Conservation (phyloP, 1,139 yeast genomes). For the Geotrichum aggregatum region DNA sequence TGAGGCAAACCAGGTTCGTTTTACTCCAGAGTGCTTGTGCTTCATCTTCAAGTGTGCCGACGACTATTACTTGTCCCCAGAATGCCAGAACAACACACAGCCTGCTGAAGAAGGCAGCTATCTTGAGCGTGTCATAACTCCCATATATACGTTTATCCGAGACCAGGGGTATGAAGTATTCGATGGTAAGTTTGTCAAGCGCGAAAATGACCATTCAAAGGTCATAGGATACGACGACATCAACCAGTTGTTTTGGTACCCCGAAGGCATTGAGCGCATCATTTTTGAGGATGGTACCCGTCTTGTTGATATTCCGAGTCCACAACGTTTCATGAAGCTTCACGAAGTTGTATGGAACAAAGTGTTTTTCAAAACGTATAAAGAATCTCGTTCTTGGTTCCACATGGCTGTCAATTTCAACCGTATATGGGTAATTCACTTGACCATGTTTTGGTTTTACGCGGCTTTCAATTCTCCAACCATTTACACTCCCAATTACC, state of each 20-base stretch:
- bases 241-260: slow-evolving; percentile 98
- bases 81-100: slow-evolving; percentile 79
- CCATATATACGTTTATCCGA: slow-evolving; percentile 83
- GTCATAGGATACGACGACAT: slow-evolving; percentile 97
- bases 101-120: slow-evolving; percentile 90
- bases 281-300: slow-evolving; percentile 87
- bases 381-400: slow-evolving; percentile 97
- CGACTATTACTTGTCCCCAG: slow-evolving; percentile 82
- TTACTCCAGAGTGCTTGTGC: slow-evolving; percentile 88
- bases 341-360: slow-evolving; percentile 92
- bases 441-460: slow-evolving; percentile 90
- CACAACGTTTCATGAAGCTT: slow-evolving; percentile 81
- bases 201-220: slow-evolving; percentile 93
- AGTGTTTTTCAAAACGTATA: slow-evolving; percentile 93
- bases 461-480: slow-evolving; percentile 90
- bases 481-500: slow-evolving; percentile 78
- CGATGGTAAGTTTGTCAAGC: slow-evolving; percentile 93
- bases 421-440: slow-evolving; percentile 96
- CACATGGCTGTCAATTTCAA: slow-evolving; percentile 92
- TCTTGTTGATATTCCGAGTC: slow-evolving; percentile 81
- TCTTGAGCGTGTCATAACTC: slow-evolving; percentile 86
- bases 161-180: slow-evolving; percentile 92
- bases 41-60: slow-evolving; percentile 89
- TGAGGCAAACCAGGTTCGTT: slow-evolving; percentile 96
- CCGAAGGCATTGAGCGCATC: slow-evolving; percentile 95